Percentiles rank a stretch among this genome's conserved stretches.
Evolutionary conservation across 257 asterid species (phyloP).

Genomic region (Striga asiatica): DNA sequence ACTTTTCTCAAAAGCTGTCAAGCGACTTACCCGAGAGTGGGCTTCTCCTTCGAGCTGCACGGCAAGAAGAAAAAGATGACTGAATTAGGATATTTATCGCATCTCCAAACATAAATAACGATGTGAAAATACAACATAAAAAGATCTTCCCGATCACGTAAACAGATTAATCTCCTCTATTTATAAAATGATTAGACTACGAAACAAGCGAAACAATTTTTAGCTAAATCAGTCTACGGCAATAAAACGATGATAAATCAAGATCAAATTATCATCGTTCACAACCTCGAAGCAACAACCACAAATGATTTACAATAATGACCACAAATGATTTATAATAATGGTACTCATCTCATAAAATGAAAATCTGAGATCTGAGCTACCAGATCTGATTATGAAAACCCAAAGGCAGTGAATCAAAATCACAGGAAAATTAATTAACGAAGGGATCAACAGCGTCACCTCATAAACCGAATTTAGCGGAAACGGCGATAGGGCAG

Average conservation of each 20-base stretch:
- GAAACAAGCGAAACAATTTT: not conserved
- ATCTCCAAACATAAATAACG: not conserved
- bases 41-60: slow-evolving; percentile 99
- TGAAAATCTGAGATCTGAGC: not conserved
- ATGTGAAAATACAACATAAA: not conserved
- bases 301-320: too few relatives aligned
- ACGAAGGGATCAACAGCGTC: slow-evolving; percentile 1
- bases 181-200: not conserved
- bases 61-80: slow-evolving; percentile 11
- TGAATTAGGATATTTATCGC: slow-evolving; percentile 12
- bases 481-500: slow-evolving; percentile 37
- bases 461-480: slow-evolving; percentile 77
- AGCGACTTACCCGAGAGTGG: slow-evolving; percentile 91
- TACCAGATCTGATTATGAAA: slow-evolving; percentile 25
- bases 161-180: not conserved
- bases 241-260: not conserved
- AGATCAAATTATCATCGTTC: not conserved
- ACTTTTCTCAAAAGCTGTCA: not conserved
- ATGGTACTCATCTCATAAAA: not conserved
- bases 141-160: slow-evolving; percentile 8
- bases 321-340: not conserved
- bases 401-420: not conserved
- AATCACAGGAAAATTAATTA: not conserved
- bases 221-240: slow-evolving; percentile 8
- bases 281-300: not conserved